phyloP scores from a whole-genome alignment of 371 early-diverging fungal genomes.

The Syncephalis plumigaleata region DNA sequence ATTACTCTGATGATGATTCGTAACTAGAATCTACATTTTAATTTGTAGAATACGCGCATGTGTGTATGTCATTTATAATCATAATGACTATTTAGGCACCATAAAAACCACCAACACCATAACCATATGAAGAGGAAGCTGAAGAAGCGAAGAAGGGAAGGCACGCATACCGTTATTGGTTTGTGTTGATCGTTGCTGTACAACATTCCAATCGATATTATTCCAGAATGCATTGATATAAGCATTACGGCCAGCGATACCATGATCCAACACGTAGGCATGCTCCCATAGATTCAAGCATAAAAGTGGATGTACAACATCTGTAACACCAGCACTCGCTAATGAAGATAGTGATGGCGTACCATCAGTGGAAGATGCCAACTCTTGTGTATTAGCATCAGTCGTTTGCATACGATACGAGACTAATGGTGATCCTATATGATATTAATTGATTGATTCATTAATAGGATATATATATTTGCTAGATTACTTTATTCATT shows the following conservation, averaged over 20 bases:
- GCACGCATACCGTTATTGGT: neutral
- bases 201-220: slow-evolving; percentile 27
- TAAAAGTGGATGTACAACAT: slow-evolving; percentile 21
- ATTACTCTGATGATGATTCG: too few relatives aligned
- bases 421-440: slow-evolving; percentile 12
- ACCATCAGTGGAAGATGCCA: too few relatives aligned
- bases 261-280: slow-evolving; percentile 34
- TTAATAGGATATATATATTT: slow-evolving; percentile 7
- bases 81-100: too few relatives aligned
- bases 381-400: neutral
- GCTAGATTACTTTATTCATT: slow-evolving; percentile 14
- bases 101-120: too few relatives aligned
- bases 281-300: slow-evolving; percentile 44
- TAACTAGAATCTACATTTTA: too few relatives aligned
- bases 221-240: slow-evolving; percentile 36
- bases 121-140: neutral
- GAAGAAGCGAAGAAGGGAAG: neutral
- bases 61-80: too few relatives aligned
- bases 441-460: slow-evolving; percentile 12
- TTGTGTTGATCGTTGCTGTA: slow-evolving; percentile 5
- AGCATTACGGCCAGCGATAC: slow-evolving; percentile 18
- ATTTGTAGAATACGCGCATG: too few relatives aligned
- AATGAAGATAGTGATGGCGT: too few relatives aligned
- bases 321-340: too few relatives aligned
- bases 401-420: slow-evolving; percentile 4